Conservation (phyloP, 2,329 filamentous ascomycete genomes). For the Monosporascus sp. region DNA sequence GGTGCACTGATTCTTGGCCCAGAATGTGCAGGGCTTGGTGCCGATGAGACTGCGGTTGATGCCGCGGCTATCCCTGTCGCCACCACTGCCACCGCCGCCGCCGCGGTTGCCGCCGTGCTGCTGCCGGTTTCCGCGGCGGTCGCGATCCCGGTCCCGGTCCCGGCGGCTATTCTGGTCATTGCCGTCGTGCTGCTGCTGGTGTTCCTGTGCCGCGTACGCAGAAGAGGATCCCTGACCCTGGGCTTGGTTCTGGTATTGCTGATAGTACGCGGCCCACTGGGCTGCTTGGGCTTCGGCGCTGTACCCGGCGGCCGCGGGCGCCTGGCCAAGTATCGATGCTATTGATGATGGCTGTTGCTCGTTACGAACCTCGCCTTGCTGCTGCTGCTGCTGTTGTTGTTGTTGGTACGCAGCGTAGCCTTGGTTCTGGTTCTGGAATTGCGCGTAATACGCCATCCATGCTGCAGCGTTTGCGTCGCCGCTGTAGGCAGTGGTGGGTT, state of each 20-base stretch:
- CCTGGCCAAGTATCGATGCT: too few species aligned
- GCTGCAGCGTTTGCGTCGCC: conserved; percentile 6
- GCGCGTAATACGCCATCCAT: conserved; percentile 7
- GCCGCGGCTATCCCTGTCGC: conserved; percentile 34
- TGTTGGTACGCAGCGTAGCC: neutral
- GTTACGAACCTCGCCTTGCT: neutral
- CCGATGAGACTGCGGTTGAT: conserved; percentile 55
- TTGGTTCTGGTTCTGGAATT: neutral
- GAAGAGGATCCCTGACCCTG: neutral
- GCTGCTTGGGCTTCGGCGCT: neutral
- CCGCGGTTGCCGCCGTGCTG: conserved; percentile 24
- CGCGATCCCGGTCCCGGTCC: conserved; percentile 6
- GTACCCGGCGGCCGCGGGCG: neutral
- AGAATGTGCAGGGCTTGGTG: conserved; percentile 66
- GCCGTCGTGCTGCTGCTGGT: neutral
- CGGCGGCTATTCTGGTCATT: neutral
- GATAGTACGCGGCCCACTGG: neutral
- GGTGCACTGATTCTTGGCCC: conserved; percentile 63
- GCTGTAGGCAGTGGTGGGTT: conserved; percentile 1
- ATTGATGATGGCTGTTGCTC: too few species aligned
- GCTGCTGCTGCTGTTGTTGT: neutral
- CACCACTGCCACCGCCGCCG: conserved; percentile 31
- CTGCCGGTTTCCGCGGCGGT: conserved; percentile 14
- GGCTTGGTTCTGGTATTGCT: neutral
- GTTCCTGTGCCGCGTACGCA: too few species aligned